A percentile compares a stretch with the other conserved stretches of the same genome.
phyloP scores from a whole-genome alignment of 176 grass and related monocot species.

The Sorghum bicolor region DNA sequence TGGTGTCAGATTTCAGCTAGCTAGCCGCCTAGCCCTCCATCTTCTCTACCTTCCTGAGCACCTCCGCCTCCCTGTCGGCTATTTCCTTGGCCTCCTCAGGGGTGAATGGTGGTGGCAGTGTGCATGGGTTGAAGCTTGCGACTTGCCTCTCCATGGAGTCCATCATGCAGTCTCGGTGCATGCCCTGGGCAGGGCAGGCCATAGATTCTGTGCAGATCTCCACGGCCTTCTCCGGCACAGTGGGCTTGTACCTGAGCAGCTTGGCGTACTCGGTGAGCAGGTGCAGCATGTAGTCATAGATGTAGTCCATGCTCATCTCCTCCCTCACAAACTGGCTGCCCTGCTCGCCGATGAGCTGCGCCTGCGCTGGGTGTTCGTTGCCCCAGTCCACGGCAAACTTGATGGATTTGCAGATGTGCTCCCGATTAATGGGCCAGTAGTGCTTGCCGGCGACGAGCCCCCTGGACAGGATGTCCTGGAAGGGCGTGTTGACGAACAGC shows the following conservation, averaged over 20 bases:
- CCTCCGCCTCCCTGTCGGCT: background rate
- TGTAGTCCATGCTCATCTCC: conserved; percentile 54
- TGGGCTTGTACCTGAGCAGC: conserved; percentile 51
- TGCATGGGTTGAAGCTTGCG: conserved; percentile 28
- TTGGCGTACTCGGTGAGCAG: conserved; percentile 58
- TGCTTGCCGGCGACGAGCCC: conserved; percentile 48
- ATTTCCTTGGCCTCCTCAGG: conserved; percentile 23
- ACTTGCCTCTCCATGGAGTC: conserved; percentile 39
- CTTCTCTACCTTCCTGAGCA: conserved; percentile 18
- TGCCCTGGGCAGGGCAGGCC: conserved; percentile 24
- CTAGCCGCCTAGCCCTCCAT: conserved; percentile 4
- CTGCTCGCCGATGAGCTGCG: conserved; percentile 29
- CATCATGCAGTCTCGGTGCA: conserved; percentile 31
- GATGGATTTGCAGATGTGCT: conserved; percentile 50
- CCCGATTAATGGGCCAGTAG: conserved; percentile 52
- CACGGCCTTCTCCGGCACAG: conserved; percentile 39
- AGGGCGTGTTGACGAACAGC: conserved; percentile 37
- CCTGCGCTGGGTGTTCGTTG: conserved; percentile 41
- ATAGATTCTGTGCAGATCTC: conserved; percentile 50
- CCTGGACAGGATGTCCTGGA: conserved; percentile 52
- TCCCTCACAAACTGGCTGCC: conserved; percentile 52
- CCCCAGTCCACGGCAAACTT: conserved; percentile 60
- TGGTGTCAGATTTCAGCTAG: background rate
- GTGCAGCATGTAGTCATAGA: conserved; percentile 81
- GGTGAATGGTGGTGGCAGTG: conserved; percentile 46